A percentile compares a stretch with the other conserved stretches of the same genome.
phyloP scores from a whole-genome alignment of 2,329 filamentous ascomycete genomes.

The Nemania sp. region DNA sequence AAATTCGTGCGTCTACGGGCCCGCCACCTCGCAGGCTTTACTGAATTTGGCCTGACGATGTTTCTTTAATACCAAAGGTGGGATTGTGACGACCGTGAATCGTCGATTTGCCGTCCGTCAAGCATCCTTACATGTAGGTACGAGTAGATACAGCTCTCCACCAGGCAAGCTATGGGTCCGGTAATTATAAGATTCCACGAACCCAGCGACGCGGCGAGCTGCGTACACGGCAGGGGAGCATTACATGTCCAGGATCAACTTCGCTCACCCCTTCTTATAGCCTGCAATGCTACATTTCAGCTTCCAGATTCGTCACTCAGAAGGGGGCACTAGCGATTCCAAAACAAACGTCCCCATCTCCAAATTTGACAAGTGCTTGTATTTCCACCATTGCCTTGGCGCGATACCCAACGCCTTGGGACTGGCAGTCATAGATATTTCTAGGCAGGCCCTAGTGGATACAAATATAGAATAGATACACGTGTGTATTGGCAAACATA shows the following conservation, averaged over 20 bases:
- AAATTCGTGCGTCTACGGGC: too few relatives aligned
- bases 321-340: not conserved
- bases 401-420: conserved; percentile 15
- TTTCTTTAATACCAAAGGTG: not conserved
- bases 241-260: not conserved
- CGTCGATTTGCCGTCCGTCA: too few relatives aligned
- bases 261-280: not conserved
- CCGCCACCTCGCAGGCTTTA: too few relatives aligned
- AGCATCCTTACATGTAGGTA: too few relatives aligned
- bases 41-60: too few relatives aligned
- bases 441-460: conserved; percentile 1
- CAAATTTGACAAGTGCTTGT: not conserved
- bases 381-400: conserved; percentile 13
- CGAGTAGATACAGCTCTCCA: too few relatives aligned
- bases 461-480: too few relatives aligned
- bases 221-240: not conserved
- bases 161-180: too few relatives aligned
- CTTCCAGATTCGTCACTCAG: not conserved
- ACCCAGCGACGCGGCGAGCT: conserved; percentile 3
- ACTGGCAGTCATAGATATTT: conserved; percentile 8
- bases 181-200: too few relatives aligned
- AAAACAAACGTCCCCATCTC: not conserved
- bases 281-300: conserved; percentile 15
- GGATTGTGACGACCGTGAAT: too few relatives aligned
- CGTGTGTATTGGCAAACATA: too few relatives aligned